These are phyloP conservation scores for Chaetoceros tenuissimus DNA, from an alignment of 108 stramenopile genomes.

Conservation along the genomic window DNA sequence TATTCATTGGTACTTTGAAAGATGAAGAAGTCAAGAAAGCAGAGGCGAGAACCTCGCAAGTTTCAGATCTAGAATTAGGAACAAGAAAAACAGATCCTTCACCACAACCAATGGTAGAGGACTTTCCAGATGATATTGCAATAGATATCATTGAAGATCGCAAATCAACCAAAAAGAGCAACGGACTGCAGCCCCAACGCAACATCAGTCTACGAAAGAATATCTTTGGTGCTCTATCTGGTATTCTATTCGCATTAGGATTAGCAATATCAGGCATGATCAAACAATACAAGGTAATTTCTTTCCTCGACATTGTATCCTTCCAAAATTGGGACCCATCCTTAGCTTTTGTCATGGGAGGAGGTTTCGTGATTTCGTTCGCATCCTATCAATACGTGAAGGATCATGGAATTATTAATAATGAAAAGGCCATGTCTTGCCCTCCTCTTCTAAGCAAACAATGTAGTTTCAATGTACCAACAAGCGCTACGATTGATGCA, in stretches of 20 bases:
- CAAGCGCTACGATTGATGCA: constrained; percentile 36
- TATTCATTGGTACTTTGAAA: constrained; percentile 5
- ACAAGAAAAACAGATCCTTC: no score
- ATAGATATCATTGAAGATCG: no score
- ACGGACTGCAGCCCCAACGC: no score
- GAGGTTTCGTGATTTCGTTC: constrained; percentile 48
- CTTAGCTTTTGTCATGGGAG: constrained; percentile 67
- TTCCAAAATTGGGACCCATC: constrained; percentile 68
- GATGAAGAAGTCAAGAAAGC: no score
- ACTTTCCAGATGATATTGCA: no score
- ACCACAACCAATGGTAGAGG: no score
- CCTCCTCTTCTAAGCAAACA: no score
- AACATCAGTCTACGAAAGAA: constrained; percentile 16
- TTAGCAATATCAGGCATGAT: constrained; percentile 61
- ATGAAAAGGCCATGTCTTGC: no score
- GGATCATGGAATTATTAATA: constrained; percentile 27
- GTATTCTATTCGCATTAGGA: constrained; percentile 39
- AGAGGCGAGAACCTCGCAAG: no score
- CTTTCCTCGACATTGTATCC: constrained; percentile 51
- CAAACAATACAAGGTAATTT: constrained; percentile 43
- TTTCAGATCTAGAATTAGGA: no score
- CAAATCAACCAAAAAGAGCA: no score
- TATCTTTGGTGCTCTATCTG: constrained; percentile 19
- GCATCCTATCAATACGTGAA: constrained; percentile 50
- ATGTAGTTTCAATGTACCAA: constrained; percentile 37